Evolutionary conservation across 371 early-diverging fungal genomes (phyloP), one percentile per base, ranked within the genome.

Genomic region (Cokeromyces recurvatus): DNA sequence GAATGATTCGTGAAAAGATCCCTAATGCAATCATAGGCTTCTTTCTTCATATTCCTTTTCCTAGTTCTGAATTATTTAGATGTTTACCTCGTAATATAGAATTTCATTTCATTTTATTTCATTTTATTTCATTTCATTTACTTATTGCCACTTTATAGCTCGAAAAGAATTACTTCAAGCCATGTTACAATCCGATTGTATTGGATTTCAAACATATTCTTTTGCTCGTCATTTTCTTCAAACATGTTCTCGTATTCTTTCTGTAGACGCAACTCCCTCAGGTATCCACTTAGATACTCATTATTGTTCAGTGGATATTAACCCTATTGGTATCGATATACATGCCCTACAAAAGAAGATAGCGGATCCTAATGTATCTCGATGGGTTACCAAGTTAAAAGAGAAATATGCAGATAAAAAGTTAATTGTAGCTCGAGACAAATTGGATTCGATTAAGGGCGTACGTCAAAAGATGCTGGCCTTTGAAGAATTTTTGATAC

Each of bases 371-470:
- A 83, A 82, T 8, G 93, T 94, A 4, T 65, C 66, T 22, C 82
- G 86, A 42, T 84, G 84, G 70, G 76, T 90, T 17, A 68, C 78
- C 20, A 75, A 85, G 24, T 62, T 94, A 19, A 74, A 77, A 43
- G 85, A 92, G 42, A 85, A 81, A 55, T 97, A 91, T 60, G 74
- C 80, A 21, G 90, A 84, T 29, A 91, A 89, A 74, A 82, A 84
- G 43, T 62, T 98, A 34, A 82, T 98, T 56, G 84, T 98, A 29
- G 83, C 98, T 1, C 82, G 99, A 14, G 99, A 99, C 68, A 96
- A 98, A 70, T 78, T 97, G 27, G 99, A 99, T 72, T 90, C 88
- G 45, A 93, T 98, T 49, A 99, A 99, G 64, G 99, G 99, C 20
- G 93, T 99, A 16, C 86, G 90, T 24, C 97, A 99, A 68, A 97